A percentile compares a stretch with the other conserved stretches of the same genome.
These are phyloP conservation scores for Scleroderma bovista DNA, from an alignment of 768 basidiomycete species.

Conservation along the genomic window DNA sequence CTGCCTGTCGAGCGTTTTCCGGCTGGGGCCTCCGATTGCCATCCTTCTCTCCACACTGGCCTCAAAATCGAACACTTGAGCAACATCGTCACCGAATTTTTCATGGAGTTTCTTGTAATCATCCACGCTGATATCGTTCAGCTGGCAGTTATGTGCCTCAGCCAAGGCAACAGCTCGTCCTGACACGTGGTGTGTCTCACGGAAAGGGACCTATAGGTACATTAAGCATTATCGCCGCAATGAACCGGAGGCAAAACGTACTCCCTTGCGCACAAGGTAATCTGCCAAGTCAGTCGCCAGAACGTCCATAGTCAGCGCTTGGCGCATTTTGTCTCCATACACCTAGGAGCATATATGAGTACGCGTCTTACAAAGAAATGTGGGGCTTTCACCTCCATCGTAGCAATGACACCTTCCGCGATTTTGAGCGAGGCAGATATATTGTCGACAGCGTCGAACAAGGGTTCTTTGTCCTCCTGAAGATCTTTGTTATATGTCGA, in stretches of 20 bases:
- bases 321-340: slow-evolving; percentile 83
- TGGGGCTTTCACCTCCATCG: slow-evolving; percentile 61
- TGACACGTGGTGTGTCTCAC: slow-evolving; percentile 97
- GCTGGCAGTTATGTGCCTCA: slow-evolving; percentile 72
- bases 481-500: slow-evolving; percentile 99
- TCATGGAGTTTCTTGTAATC: slow-evolving; percentile 75
- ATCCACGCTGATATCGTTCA: slow-evolving; percentile 72
- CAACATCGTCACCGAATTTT: slow-evolving; percentile 79
- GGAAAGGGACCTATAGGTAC: slow-evolving; percentile 79
- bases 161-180: slow-evolving; percentile 95
- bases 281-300: slow-evolving; percentile 98
- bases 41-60: slow-evolving; percentile 88
- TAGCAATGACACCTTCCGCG: slow-evolving; percentile 90
- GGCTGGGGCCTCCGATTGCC: slow-evolving; percentile 89
- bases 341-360: slow-evolving; percentile 44
- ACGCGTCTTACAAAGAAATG: neutral
- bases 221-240: neutral
- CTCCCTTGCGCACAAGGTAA: slow-evolving; percentile 97
- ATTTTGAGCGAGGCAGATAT: slow-evolving; percentile 85
- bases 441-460: slow-evolving; percentile 92
- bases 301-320: slow-evolving; percentile 93
- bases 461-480: slow-evolving; percentile 96
- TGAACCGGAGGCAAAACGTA: slow-evolving; percentile 38
- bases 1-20: slow-evolving; percentile 80
- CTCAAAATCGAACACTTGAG: slow-evolving; percentile 89